Evolutionary conservation across 495 filamentous ascomycete genomes (phyloP), one percentile per base, ranked within the genome.

Genomic region (Podospora pseudocomata): DNA sequence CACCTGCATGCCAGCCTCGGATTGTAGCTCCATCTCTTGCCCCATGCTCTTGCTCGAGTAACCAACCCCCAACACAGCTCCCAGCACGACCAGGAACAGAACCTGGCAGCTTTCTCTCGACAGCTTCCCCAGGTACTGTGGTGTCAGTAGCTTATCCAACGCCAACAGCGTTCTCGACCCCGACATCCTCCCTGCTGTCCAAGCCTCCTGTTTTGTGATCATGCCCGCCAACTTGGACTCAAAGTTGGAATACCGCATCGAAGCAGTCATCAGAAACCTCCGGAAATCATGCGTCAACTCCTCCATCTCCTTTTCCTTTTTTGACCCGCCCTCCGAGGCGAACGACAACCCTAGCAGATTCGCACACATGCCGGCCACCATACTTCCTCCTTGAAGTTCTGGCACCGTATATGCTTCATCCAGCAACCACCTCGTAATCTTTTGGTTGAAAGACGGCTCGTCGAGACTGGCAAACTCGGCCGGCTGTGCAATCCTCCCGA

Each of bases 31-130:
- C 30, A 57, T 13, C 49, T 57, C 27, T 3, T 58, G 26, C 0
- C 30, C 28, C 3, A 58, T 26, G 0, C 65, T 57, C 5, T 5
- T n/a, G n/a, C 19, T 20, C 27, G 72, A 69, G 34, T 72, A 72
- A 5, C 71, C 67, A n/a, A 77, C 61, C 0, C 73, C 75, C 20
- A 78, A 60, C 1, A 76, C 66, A 1, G 74, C 59, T 5, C 76
- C 76, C 28, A 78, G 58, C 15, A 77, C 75, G 5, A 78, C 58
- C 32, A 77, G 71, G 39, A 78, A 77, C n/a, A 77, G 60, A 5
- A 76, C 67, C 63, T 75, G 76, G 28, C 69, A 74, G 0, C 71
- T 65, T 15, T 28, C 32, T 18, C 32, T 39, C 20, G 61, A 63
- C 4, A 63, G 61, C 20, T 44, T 63, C n/a, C 72, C 54, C 5